These are phyloP conservation scores for Russula griseocarnosa DNA, from an alignment of 768 basidiomycete species.

Conservation along the genomic window DNA sequence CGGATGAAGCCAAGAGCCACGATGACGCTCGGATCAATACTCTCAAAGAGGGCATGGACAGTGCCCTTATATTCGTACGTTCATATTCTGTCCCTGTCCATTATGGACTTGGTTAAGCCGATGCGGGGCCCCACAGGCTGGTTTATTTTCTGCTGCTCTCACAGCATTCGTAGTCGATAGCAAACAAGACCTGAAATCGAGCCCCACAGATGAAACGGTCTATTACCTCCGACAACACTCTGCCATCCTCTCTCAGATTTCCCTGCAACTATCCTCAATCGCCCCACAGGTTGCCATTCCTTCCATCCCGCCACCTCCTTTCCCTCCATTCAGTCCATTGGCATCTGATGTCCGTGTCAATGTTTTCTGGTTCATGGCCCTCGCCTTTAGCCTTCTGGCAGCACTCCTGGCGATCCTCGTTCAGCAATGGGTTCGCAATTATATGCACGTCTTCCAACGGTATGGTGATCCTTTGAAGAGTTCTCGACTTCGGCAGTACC, in stretches of 20 bases:
- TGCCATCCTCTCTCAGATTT: not conserved
- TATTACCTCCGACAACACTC: too few relatives aligned
- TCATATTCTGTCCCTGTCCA: too few relatives aligned
- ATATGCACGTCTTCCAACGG: not conserved
- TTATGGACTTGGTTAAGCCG: not conserved
- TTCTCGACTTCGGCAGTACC: not conserved
- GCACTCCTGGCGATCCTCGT: not conserved
- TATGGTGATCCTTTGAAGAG: not conserved
- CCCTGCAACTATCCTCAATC: not conserved
- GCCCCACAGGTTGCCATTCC: not conserved
- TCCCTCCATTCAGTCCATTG: not conserved
- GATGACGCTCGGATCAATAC: too few relatives aligned
- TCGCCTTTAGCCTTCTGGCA: not conserved
- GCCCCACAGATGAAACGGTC: too few relatives aligned
- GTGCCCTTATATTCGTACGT: not conserved
- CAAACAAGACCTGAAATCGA: too few relatives aligned
- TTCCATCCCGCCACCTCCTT: not conserved
- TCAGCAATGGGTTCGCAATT: constrained; percentile 5
- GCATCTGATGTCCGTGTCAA: not conserved
- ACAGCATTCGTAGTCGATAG: too few relatives aligned
- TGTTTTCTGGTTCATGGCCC: not conserved
- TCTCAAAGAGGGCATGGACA: too few relatives aligned
- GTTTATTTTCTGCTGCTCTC: not conserved
- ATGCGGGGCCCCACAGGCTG: not conserved
- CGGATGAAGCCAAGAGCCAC: not conserved